A percentile compares a stretch with the other conserved stretches of the same genome.
Evolutionary conservation across 371 early-diverging fungal genomes (phyloP).

Genomic region (Lichtheimia ramosa): DNA sequence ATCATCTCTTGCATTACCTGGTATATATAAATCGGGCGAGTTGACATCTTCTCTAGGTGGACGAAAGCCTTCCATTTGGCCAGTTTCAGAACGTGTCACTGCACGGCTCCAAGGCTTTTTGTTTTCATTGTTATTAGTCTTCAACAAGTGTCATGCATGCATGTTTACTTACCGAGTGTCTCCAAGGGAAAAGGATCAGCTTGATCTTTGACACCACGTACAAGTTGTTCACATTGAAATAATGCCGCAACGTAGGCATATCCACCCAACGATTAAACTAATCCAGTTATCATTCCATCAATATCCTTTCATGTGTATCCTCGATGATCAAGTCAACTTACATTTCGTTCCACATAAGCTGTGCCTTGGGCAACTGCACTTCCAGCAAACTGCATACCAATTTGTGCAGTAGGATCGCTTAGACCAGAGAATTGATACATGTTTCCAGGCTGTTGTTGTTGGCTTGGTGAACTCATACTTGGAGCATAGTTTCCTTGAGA

Average conservation of each 20-base stretch:
- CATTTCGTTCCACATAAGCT: conserved; percentile 91
- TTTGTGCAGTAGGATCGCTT: conserved; percentile 84
- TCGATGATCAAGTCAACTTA: conserved; percentile 40
- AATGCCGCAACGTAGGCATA: conserved; percentile 84
- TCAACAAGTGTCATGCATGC: not conserved
- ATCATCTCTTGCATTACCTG: conserved; percentile 42
- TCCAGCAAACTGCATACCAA: conserved; percentile 95
- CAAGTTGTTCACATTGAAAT: conserved; percentile 95
- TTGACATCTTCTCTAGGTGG: conserved; percentile 91
- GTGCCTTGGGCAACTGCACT: conserved; percentile 88
- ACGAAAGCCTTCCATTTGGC: conserved; percentile 84
- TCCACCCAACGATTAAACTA: conserved; percentile 86
- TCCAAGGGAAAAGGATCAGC: conserved; percentile 94
- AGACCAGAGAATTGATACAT: conserved; percentile 56
- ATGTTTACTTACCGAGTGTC: conserved; percentile 75
- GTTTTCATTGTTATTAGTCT: no score
- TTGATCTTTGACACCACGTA: conserved; percentile 91
- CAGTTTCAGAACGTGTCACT: conserved; percentile 78
- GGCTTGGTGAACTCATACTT: conserved; percentile 36
- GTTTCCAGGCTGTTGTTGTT: conserved; percentile 16
- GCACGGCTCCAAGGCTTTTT: conserved; percentile 79
- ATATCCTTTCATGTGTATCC: not conserved
- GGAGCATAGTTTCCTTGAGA: conserved; percentile 26
- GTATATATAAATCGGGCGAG: conserved; percentile 98
- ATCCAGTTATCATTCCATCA: not conserved